Conservation (phyloP, 2,329 filamentous ascomycete species). For the Trichophyton equinum region DNA sequence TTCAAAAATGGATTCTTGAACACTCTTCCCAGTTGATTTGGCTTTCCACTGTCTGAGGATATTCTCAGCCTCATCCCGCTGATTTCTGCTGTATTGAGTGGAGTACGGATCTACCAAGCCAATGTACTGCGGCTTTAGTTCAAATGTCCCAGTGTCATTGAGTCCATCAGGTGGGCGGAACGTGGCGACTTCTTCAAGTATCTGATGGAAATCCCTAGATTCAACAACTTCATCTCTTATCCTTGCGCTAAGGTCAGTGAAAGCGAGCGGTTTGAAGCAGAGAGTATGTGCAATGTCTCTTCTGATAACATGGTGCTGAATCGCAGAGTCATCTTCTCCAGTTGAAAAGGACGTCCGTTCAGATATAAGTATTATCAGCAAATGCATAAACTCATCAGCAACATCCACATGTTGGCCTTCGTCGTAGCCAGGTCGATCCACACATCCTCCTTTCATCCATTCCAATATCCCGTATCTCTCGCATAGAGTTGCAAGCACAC, state of each 20-base stretch:
- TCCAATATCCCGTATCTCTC: conserved; percentile 80
- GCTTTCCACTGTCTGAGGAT: conserved; percentile 80
- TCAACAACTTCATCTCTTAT: conserved; percentile 83
- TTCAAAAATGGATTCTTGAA: conserved; percentile 81
- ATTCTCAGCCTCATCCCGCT: conserved; percentile 85
- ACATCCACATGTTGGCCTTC: conserved; percentile 82
- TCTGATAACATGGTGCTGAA: conserved; percentile 60
- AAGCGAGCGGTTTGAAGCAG: conserved; percentile 91
- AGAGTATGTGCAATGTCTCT: conserved; percentile 86
- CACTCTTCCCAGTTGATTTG: conserved; percentile 68
- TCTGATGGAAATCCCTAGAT: conserved; percentile 70
- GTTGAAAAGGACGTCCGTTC: conserved; percentile 62
- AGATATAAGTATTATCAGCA: conserved; percentile 80
- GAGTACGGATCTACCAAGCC: conserved; percentile 91
- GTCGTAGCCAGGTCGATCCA: conserved; percentile 63
- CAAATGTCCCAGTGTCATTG: conserved; percentile 86
- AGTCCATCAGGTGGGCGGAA: conserved; percentile 86
- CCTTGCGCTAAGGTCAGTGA: conserved; percentile 77
- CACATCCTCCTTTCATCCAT: conserved; percentile 78
- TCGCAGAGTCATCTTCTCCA: conserved; percentile 27
- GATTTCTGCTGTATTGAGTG: conserved; percentile 91
- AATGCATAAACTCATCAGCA: conserved; percentile 87
- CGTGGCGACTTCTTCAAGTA: conserved; percentile 75
- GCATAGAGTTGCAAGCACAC: conserved; percentile 76
- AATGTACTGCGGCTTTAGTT: conserved; percentile 73